Evolutionary conservation across 2,329 filamentous ascomycete genomes (phyloP).

Genomic region (Penicillium sp.): DNA sequence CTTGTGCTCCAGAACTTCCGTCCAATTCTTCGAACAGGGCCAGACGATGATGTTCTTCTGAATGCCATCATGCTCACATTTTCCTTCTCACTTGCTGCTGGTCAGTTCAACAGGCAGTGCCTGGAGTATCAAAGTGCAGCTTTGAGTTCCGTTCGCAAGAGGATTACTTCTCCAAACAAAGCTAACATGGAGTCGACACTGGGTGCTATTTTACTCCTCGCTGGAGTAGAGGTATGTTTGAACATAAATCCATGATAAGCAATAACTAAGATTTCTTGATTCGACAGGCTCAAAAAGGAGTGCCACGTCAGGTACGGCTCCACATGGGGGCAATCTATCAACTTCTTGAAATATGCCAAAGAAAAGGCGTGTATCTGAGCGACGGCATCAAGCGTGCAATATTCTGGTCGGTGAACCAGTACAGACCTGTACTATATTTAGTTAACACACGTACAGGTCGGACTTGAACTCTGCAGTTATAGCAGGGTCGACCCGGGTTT

Average conservation of each 20-base stretch:
- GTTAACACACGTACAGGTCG: constrained; percentile 42
- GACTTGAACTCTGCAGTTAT: constrained; percentile 52
- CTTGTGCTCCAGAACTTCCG: constrained; percentile 48
- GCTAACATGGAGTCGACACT: constrained; percentile 47
- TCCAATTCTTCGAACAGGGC: constrained; percentile 42
- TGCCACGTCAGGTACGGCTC: constrained; percentile 48
- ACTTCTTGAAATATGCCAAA: constrained; percentile 44
- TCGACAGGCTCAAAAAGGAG: constrained; percentile 47
- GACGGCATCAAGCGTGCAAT: constrained; percentile 54
- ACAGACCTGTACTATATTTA: neutral
- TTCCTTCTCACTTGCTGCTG: constrained; percentile 36
- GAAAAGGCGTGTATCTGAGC: constrained; percentile 39
- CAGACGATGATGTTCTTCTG: constrained; percentile 47
- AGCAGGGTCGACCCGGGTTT: constrained; percentile 47
- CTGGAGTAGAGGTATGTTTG: constrained; percentile 50
- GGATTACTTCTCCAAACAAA: constrained; percentile 37
- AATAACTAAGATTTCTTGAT: neutral
- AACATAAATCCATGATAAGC: too few species aligned
- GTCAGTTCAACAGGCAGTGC: constrained; percentile 35
- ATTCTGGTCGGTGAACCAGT: constrained; percentile 46
- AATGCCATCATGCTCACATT: constrained; percentile 52
- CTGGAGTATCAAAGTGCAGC: constrained; percentile 46
- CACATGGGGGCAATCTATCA: constrained; percentile 50
- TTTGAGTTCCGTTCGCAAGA: constrained; percentile 42
- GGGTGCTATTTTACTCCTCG: constrained; percentile 52